Conservation (phyloP, 495 filamentous ascomycete species). For the Aspergillus asperescens region DNA sequence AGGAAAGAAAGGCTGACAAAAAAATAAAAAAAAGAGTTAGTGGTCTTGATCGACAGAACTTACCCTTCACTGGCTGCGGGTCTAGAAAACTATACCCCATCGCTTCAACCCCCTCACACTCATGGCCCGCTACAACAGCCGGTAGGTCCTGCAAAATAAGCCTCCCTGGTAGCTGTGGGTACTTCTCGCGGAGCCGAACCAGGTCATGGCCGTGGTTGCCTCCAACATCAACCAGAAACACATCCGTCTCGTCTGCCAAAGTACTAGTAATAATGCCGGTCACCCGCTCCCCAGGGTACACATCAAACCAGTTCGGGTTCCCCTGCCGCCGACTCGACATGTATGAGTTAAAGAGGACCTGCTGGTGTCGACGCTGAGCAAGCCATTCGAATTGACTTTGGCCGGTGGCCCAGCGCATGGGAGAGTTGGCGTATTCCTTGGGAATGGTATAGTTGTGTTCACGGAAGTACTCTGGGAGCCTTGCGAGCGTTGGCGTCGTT, state of each 20-base stretch:
- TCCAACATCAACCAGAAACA: slow-evolving; percentile 40
- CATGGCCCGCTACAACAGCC: slow-evolving; percentile 21
- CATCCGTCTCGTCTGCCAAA: slow-evolving; percentile 22
- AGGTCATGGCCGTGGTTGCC: slow-evolving; percentile 41
- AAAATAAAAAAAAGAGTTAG: not conserved
- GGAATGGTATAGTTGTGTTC: slow-evolving; percentile 29
- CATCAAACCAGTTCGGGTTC: slow-evolving; percentile 33
- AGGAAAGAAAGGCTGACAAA: not conserved
- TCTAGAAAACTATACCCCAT: slow-evolving; percentile 36
- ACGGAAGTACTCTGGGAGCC: slow-evolving; percentile 32
- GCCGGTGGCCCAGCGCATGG: slow-evolving; percentile 39
- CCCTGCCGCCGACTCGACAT: slow-evolving; percentile 38
- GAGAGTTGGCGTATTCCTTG: slow-evolving; percentile 29
- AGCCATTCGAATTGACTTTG: slow-evolving; percentile 42
- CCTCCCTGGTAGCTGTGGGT: slow-evolving; percentile 19
- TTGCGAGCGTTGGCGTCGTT: slow-evolving; percentile 32
- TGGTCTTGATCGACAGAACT: not conserved
- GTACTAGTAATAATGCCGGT: slow-evolving; percentile 5
- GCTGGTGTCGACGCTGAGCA: slow-evolving; percentile 25
- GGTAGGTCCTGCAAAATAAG: slow-evolving; percentile 34
- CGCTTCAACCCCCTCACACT: slow-evolving; percentile 20
- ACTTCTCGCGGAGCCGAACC: slow-evolving; percentile 20
- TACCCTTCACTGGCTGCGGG: slow-evolving; percentile 30
- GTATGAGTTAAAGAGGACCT: slow-evolving; percentile 36
- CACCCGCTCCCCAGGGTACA: slow-evolving; percentile 30